Conservation (phyloP, 176 grass and related monocot genomes). For the Carex myosuroides region DNA sequence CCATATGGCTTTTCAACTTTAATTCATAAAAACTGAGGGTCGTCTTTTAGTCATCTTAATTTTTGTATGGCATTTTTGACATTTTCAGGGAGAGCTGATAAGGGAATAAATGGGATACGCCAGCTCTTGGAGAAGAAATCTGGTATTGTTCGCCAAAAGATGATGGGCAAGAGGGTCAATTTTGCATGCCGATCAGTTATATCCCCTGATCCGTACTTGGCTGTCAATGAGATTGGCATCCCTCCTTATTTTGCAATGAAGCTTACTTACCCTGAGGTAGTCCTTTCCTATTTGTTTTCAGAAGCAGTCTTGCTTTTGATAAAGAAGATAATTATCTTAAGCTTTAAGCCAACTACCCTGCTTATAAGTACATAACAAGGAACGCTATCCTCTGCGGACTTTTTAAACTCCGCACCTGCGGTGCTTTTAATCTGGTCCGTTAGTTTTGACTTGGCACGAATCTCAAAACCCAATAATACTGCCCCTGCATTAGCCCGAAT, state of each 20-base stretch:
- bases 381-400: too few relatives aligned
- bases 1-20: neutral
- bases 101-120: constrained; percentile 52
- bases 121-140: constrained; percentile 85
- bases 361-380: neutral
- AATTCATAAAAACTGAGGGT: neutral
- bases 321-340: neutral
- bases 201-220: constrained; percentile 90
- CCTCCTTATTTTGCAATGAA: constrained; percentile 81
- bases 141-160: constrained; percentile 91
- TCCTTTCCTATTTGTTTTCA: neutral
- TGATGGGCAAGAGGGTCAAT: constrained; percentile 99
- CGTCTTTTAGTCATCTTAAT: constrained; percentile 3
- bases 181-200: constrained; percentile 90
- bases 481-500: too few relatives aligned
- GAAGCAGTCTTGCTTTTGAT: neutral
- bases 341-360: neutral
- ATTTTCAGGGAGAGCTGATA: constrained; percentile 53
- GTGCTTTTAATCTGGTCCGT: too few relatives aligned
- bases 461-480: too few relatives aligned
- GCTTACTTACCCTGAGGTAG: constrained; percentile 89
- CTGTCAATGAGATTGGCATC: constrained; percentile 94
- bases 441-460: too few relatives aligned
- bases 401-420: too few relatives aligned
- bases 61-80: constrained; percentile 27